A percentile compares a stretch with the other conserved stretches of the same genome.
These are phyloP conservation scores for Rhododendron simsii DNA, from an alignment of 148 eudicot genomes.

Conservation along the genomic window DNA sequence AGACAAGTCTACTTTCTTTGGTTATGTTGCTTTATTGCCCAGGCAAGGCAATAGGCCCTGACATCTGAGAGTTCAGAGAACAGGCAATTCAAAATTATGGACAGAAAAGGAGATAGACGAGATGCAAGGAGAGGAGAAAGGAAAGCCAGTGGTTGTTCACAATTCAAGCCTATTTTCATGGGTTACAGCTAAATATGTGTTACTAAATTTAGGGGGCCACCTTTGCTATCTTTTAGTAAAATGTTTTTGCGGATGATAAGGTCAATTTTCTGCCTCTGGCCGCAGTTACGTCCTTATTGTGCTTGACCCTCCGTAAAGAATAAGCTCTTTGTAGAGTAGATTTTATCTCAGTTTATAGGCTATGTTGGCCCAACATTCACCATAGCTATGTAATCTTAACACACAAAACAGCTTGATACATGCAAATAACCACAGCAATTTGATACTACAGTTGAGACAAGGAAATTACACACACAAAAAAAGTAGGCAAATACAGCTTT, in stretches of 20 bases:
- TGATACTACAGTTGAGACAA: too few species aligned
- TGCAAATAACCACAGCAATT: too few species aligned
- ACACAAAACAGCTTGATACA: too few species aligned
- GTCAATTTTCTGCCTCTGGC: not conserved
- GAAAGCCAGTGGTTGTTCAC: not conserved
- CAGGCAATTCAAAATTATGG: not conserved
- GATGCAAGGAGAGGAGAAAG: too few species aligned
- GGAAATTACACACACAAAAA: too few species aligned
- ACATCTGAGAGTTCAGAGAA: not conserved
- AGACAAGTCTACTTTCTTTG: not conserved
- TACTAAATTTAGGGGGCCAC: not conserved
- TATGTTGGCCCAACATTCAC: too few species aligned
- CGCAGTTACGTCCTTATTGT: too few species aligned
- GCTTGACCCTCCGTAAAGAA: too few species aligned
- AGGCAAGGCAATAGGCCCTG: not conserved
- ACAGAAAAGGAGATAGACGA: not conserved
- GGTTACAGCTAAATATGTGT: not conserved
- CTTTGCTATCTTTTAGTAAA: not conserved
- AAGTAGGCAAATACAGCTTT: too few species aligned
- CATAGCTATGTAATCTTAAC: too few species aligned
- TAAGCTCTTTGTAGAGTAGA: too few species aligned
- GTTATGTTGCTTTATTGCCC: not conserved
- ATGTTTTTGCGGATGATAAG: not conserved
- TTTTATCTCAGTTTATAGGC: too few species aligned
- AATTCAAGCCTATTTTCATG: not conserved